Base-by-base conservation (phyloP, 805 yeast species). In the Candida maesae region DNA sequence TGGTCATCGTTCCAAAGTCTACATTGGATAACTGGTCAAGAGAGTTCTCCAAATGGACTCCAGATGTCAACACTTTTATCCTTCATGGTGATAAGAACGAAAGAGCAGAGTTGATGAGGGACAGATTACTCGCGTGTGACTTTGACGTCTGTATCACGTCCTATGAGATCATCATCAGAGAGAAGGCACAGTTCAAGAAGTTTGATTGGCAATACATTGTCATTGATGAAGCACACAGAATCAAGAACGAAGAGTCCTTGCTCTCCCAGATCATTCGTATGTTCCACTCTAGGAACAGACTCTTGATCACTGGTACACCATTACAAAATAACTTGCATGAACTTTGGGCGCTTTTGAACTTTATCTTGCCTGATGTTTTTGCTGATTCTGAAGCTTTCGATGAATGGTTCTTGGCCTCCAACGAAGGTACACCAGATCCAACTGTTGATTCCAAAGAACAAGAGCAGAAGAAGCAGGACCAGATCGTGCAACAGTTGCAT, bases 211-310 rank as follows among this genome's bases (percentile, higher is more conserved):
- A 81, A 55, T 84, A 84, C 56, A 79, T 84, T 36, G 70, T 84
- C 16, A 81, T 84, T 46, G 95, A 84, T 61, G 95, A 84, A 63
- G 93, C 91, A 4, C 95, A 84, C 59, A 70, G 93, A 65, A 79
- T 84, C 50, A 84, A 84, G 54, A 84, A 84, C 58, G 93, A 84
- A 29, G 60, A 56, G 33, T 56, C 60, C 6, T 62, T 81, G 59
- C 63, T 84, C 34, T 81, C 89, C 0, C 91, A 84, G 55, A 84
- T 84, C 38, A 78, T 84, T 35, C 68, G 93, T 53, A 70, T 81
- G 65, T 82, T 84, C 56, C 78, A 81, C 47, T 80, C 88, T 1
- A 75, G 72, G 36, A 81, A 82, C 58, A 70, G 93, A 53, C 64
- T 84, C 45, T 66, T 84, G 42, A 83, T 84, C 40, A 84, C 93